Base-by-base conservation (phyloP, 768 basidiomycete genomes). In the Rhodotorula babjevae region DNA sequence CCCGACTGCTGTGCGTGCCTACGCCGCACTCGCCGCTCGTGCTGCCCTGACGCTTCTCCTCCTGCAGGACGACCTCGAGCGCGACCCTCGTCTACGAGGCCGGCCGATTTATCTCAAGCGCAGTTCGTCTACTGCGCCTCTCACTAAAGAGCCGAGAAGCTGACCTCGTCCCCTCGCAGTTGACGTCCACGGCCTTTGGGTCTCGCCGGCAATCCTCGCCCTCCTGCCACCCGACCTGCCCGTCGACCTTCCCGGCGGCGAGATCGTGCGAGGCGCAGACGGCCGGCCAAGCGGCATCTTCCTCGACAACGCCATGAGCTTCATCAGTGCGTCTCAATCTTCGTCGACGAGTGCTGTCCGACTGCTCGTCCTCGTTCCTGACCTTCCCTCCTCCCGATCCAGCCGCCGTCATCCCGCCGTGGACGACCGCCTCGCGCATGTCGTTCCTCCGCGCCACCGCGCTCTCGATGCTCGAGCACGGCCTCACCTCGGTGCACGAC, bases 401-500 rank as follows among this genome's bases (percentile, higher is more conserved):
- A 72, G 66, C 42, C 40, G 52, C 56, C 8, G 67, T 66, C 49
- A 44, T 72, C 9, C 93, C 92, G 0, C 78, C 84, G 2, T 87
- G 87, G 84, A 85, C 86, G 0, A 83, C 87, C 40, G 82, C 81
- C 42, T 84, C 87, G 63, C 85, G 88, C 76, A 82, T 85, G 73
- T 84, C 83, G 33, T 90, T 86, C 78, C 88, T 90, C 67, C 82
- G 87, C n/a, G 82, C 83, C 21, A 85, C 91, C 0, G 83, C 89
- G 56, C 80, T 82, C 40, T 87, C 91, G 76, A 92, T 89, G 0
- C 82, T 93, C n/a, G 83, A 85, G 5, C 85, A 87, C 67, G 95
- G 95, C 2, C 80, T 98, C 67, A 94, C 92, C 0, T 88, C 86
- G 19, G 87, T 98, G 29, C 93, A 96, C 68, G 93, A 98, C 78